These are phyloP conservation scores for Nelumbo lutea DNA, from an alignment of 164 flowering plant species.

Conservation along the genomic window DNA sequence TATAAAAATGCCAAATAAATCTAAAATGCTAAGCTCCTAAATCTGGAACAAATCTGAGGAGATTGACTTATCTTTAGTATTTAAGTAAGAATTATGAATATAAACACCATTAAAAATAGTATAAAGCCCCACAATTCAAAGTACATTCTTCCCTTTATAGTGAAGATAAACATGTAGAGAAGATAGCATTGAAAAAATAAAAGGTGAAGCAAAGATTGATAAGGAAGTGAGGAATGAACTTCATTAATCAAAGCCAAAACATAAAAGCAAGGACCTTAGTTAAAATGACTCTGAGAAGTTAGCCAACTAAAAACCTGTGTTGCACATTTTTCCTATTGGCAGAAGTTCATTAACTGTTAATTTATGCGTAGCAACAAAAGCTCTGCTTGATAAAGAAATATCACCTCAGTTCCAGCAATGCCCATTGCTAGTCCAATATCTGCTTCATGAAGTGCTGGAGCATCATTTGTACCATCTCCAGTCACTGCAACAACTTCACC, in stretches of 20 bases:
- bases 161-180: too few relatives aligned
- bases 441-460: slow-evolving; percentile 99
- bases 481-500: slow-evolving; percentile 95
- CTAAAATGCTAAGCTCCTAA: too few relatives aligned
- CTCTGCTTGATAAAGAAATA: neutral
- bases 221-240: neutral
- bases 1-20: too few relatives aligned
- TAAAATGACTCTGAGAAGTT: neutral
- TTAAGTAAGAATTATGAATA: too few relatives aligned
- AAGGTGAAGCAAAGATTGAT: neutral
- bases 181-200: neutral
- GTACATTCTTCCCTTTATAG: too few relatives aligned
- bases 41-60: too few relatives aligned
- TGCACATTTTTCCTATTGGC: neutral
- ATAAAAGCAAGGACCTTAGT: neutral
- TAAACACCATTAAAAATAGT: too few relatives aligned
- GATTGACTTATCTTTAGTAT: too few relatives aligned
- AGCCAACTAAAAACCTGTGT: neutral
- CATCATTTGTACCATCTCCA: slow-evolving; percentile 98
- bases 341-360: neutral
- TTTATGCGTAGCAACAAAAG: neutral
- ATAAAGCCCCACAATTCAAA: too few relatives aligned
- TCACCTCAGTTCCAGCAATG: slow-evolving; percentile 97
- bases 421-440: slow-evolving; percentile 99
- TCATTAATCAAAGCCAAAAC: neutral